Percentiles rank a stretch among this genome's conserved stretches.
Evolutionary conservation across 208 protist genomes (phyloP).

Genomic region (Vickermania spadyakhi): DNA sequence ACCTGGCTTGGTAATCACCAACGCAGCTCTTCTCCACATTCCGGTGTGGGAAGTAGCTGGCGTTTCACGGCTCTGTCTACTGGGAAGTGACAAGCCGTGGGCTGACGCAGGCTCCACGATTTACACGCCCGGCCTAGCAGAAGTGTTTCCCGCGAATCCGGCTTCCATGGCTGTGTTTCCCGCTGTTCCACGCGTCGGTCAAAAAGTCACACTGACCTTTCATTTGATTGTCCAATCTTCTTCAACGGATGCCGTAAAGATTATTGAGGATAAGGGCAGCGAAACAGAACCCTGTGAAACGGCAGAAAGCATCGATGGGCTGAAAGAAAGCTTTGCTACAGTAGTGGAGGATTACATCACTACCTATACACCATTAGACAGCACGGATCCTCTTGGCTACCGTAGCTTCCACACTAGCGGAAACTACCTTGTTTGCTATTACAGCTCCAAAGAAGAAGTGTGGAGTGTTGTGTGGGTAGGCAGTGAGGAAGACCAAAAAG

Average conservation of each 20-base stretch:
- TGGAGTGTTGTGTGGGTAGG: slow-evolving; percentile 58
- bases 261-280: slow-evolving; percentile 16
- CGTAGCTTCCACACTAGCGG: slow-evolving; percentile 68
- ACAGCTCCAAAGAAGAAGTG: slow-evolving; percentile 35
- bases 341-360: slow-evolving; percentile 29
- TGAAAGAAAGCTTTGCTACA: slow-evolving; percentile 26
- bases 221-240: slow-evolving; percentile 30
- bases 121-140: slow-evolving; percentile 16
- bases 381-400: slow-evolving; percentile 54
- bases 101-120: slow-evolving; percentile 44
- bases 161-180: slow-evolving; percentile 51
- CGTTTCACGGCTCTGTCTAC: slow-evolving; percentile 47
- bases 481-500: slow-evolving; percentile 26
- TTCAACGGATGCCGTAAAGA: slow-evolving; percentile 38
- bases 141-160: slow-evolving; percentile 47
- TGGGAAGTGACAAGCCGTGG: slow-evolving; percentile 25
- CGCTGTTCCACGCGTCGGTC: slow-evolving; percentile 65
- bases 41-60: slow-evolving; percentile 61
- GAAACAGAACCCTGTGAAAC: slow-evolving; percentile 34
- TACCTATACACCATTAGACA: slow-evolving; percentile 44
- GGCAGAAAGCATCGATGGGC: slow-evolving; percentile 21
- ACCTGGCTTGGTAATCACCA: slow-evolving; percentile 30
- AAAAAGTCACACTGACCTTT: slow-evolving; percentile 80
- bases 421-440: slow-evolving; percentile 75
- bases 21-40: slow-evolving; percentile 33